phyloP scores from a whole-genome alignment of 352 stramenopile genomes.

The Phytophthora pisi region DNA sequence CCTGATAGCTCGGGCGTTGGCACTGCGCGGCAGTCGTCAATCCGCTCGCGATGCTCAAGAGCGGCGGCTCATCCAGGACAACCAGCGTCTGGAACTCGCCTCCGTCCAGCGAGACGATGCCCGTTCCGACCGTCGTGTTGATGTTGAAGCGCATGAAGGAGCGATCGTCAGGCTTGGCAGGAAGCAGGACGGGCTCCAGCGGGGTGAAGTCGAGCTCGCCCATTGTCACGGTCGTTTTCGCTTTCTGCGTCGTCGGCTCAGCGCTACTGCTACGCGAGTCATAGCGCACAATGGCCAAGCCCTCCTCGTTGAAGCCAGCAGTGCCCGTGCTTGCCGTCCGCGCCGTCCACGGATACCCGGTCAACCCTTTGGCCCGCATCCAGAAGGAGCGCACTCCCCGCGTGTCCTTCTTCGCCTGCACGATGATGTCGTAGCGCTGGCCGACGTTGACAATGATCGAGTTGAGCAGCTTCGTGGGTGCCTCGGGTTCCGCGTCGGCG shows the following conservation, averaged over 20 bases:
- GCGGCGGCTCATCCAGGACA: constrained; percentile 1
- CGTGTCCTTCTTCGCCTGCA: constrained; percentile 25
- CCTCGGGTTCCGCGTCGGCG: constrained; percentile 25
- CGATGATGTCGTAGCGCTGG: constrained; percentile 35
- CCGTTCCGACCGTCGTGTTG: constrained; percentile 13
- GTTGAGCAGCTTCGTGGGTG: constrained; percentile 20
- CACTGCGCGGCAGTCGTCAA: neutral
- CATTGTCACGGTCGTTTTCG: neutral
- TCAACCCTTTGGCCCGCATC: constrained; percentile 25
- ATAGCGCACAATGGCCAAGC: constrained; percentile 26
- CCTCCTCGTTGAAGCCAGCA: constrained; percentile 28
- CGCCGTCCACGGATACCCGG: constrained; percentile 19
- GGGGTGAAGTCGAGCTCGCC: constrained; percentile 11
- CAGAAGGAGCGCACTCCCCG: constrained; percentile 13
- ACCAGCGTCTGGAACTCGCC: constrained; percentile 7
- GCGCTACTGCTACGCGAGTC: neutral
- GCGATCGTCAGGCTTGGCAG: neutral
- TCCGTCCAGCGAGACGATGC: constrained; percentile 16
- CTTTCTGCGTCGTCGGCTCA: constrained; percentile 1
- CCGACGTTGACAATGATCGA: constrained; percentile 32
- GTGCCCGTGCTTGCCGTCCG: constrained; percentile 7
- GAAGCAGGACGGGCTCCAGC: constrained; percentile 1
- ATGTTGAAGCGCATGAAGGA: neutral
- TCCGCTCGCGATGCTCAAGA: constrained; percentile 10
- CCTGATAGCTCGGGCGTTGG: constrained; percentile 5